These are phyloP conservation scores for Rhodosporidiobolus odoratus DNA, from an alignment of 768 basidiomycete genomes.

Conservation along the genomic window DNA sequence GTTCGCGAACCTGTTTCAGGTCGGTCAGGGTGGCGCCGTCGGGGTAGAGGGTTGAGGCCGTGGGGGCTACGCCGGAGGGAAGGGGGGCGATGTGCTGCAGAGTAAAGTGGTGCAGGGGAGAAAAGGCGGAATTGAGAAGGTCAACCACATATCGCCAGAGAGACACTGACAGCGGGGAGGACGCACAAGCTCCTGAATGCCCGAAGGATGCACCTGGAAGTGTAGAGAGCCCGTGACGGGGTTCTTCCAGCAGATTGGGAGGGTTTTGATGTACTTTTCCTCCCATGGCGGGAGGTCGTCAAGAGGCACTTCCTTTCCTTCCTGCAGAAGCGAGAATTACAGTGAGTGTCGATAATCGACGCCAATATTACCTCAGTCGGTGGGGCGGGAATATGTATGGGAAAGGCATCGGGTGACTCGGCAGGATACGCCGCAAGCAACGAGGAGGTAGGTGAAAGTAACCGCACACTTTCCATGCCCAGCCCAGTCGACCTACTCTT, in stretches of 20 bases:
- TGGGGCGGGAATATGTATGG: too few relatives aligned
- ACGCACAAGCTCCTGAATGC: constrained; percentile 22
- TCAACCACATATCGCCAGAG: not conserved
- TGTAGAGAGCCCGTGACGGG: constrained; percentile 74
- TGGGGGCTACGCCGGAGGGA: constrained; percentile 55
- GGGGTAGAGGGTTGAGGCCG: constrained; percentile 67
- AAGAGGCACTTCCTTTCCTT: constrained; percentile 64
- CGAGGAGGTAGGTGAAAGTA: too few relatives aligned
- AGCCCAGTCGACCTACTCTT: constrained; percentile 70
- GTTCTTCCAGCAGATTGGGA: constrained; percentile 88
- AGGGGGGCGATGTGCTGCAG: constrained; percentile 70
- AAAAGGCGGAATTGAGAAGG: constrained; percentile 46
- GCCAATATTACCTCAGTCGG: not conserved
- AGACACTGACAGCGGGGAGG: too few relatives aligned
- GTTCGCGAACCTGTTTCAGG: constrained; percentile 62
- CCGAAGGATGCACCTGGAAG: constrained; percentile 71
- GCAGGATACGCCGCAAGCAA: too few relatives aligned
- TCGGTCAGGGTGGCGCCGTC: constrained; percentile 73
- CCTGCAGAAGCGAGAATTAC: constrained; percentile 46
- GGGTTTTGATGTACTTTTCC: constrained; percentile 64
- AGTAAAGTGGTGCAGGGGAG: constrained; percentile 53
- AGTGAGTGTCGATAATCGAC: not conserved
- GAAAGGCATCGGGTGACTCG: too few relatives aligned
- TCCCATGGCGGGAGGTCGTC: constrained; percentile 76
- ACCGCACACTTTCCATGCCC: constrained; percentile 72